Base-by-base conservation (phyloP, 2,329 filamentous ascomycete genomes). In the Aspergillus novoparasiticus region DNA sequence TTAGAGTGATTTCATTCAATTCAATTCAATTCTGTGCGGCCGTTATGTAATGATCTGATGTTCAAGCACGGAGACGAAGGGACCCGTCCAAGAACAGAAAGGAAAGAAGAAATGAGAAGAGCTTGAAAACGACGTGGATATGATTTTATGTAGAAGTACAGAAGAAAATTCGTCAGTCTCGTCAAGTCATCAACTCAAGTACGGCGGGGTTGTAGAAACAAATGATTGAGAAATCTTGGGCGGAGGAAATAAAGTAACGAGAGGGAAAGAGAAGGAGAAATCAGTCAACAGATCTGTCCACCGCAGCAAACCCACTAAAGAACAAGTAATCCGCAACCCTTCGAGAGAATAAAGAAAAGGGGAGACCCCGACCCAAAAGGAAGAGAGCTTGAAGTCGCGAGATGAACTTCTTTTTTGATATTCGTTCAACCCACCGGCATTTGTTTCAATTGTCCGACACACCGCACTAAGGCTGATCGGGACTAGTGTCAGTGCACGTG, bases 91-190 rank as follows among this genome's bases (percentile, higher is more conserved):
- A 55, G 51, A 64, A 59, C 60, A 58, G 62, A 62, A 60, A 59
- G 50, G 57, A 63, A 45, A 63, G 45, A n/a, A 39, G 21, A 58
- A 16, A 41, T 45, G 39, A 53, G 34, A 26, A 57, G 46, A 36
- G 43, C 46, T 50, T 64, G 58, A 65, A 62, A 54, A 56, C 60
- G 61, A 62, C 65, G 58, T 59, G 59, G 62, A 61, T 59, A 61
- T 54, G 64, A 61, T 62, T 63, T 64, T 66, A 72, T 63, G 64
- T 68, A 74, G 61, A 72, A 73, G 69, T 71, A 74, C 65, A 72
- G 71, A 75, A 71, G 71, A 66, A 76, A 71, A 78, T 74, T 77
- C 76, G 75, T 79, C 71, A 75, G 68, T 71, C 69, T 79, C 77
- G 72, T 79, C 74, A 79, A 76, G 70, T 78, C 76, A 73, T 79